phyloP scores from a whole-genome alignment of 176 grass and related monocot species.

The Ampelocalamus luodianensis region DNA sequence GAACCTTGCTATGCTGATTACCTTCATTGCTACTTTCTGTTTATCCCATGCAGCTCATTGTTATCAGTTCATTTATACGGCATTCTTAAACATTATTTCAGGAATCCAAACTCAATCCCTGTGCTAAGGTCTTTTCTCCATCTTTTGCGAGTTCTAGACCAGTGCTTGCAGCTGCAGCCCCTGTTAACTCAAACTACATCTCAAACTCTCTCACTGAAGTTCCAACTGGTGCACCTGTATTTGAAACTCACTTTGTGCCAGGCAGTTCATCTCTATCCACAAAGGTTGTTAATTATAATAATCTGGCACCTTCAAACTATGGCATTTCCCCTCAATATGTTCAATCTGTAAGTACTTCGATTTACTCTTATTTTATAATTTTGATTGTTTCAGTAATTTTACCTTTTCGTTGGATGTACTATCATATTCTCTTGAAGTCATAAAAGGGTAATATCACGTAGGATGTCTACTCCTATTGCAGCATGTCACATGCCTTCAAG shows the following conservation, averaged over 20 bases:
- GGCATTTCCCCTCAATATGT: conserved; percentile 57
- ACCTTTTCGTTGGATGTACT: conserved; percentile 16
- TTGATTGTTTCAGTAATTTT: conserved; percentile 31
- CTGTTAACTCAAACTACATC: conserved; percentile 55
- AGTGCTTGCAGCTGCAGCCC: conserved; percentile 44
- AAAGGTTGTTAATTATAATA: conserved; percentile 74
- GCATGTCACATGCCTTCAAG: conserved; percentile 3
- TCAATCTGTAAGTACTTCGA: conserved; percentile 54
- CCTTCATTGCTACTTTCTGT: conserved; percentile 1
- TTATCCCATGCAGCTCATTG: background rate
- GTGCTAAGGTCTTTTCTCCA: conserved; percentile 83
- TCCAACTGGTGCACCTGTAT: conserved; percentile 59
- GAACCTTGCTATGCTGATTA: conserved; percentile 2
- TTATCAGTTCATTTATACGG: background rate
- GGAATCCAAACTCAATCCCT: conserved; percentile 94
- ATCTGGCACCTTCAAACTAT: conserved; percentile 59
- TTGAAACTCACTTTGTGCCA: conserved; percentile 57
- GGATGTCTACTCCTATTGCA: conserved; percentile 10
- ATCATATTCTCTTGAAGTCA: conserved; percentile 23
- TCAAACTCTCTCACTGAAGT: conserved; percentile 49
- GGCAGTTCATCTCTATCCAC: conserved; percentile 56
- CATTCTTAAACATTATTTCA: conserved; percentile 51
- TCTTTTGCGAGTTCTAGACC: conserved; percentile 68
- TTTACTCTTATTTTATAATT: conserved; percentile 23
- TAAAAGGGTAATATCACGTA: background rate